Conservation (phyloP, 106 monocot species). For the Xerophyta viscosa region DNA sequence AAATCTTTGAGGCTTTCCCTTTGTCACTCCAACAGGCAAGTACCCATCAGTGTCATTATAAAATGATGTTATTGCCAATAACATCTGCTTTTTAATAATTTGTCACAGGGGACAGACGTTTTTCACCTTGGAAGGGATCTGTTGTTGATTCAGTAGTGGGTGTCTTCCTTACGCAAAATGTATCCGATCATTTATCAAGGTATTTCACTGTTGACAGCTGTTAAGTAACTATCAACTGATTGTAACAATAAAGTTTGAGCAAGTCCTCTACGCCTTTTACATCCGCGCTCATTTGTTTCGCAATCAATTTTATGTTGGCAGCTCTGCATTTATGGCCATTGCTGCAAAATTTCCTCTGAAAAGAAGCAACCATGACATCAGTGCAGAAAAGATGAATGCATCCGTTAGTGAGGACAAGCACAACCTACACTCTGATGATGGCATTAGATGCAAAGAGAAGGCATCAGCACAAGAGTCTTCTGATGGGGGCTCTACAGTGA, state of each 20-base stretch:
- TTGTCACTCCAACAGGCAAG: no score
- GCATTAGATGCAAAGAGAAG: constrained; percentile 10
- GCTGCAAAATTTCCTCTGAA: constrained; percentile 72
- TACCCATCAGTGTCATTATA: no score
- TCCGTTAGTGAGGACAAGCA: constrained; percentile 8
- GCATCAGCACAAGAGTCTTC: constrained; percentile 18
- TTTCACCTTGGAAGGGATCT: constrained; percentile 71
- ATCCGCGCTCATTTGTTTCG: background rate
- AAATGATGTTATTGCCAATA: background rate
- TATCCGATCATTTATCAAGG: constrained; percentile 84
- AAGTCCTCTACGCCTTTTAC: no score
- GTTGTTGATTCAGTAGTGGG: constrained; percentile 77
- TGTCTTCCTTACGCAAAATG: constrained; percentile 79
- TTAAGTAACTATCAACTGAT: no score
- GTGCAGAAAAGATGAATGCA: constrained; percentile 10
- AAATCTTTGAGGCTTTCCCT: no score
- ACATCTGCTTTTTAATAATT: background rate
- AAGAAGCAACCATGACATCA: background rate
- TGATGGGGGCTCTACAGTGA: constrained; percentile 12
- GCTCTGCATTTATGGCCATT: constrained; percentile 92
- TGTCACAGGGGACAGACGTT: constrained; percentile 52
- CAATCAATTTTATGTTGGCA: constrained; percentile 31
- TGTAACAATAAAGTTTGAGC: no score
- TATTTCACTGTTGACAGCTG: no score
- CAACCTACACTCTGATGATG: constrained; percentile 7